Base-by-base conservation (phyloP, 2,329 filamentous ascomycete genomes). In the Dactylellina haptotyla region DNA sequence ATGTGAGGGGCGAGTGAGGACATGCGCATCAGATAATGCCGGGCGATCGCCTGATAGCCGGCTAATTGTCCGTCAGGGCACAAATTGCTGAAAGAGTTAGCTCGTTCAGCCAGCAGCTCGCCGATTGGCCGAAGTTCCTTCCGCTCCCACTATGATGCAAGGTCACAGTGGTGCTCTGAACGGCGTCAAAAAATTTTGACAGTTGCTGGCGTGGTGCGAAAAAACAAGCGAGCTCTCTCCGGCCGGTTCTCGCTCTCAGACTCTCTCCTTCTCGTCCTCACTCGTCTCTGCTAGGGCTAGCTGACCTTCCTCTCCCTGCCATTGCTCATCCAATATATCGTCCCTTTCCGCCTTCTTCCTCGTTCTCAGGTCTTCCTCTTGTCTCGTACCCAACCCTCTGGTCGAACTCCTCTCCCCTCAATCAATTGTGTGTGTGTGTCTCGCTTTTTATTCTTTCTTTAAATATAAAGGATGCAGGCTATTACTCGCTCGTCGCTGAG, bases 191-290 rank as follows among this genome's bases (percentile, higher is more conserved):
- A 59, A 59, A 59, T 45, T 59, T 59, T 25, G 26, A 26, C 56
- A 45, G 56, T 41, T 14, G 5, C 32, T 14, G 32, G 45, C 37
- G 56, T 37, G 56, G 23, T 48, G n/a, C n/a, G n/a, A 63, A 63
- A 63, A 63, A 53, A 46, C 62, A 66, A 67, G 48, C 63, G 63
- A 67, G 63, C 63, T 67, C 63, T n/a, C n/a, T n/a, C n/a, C n/a
- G n/a, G n/a, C n/a, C 63, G 63, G 54, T 67, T 37, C 63, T 67
- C 63, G 63, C 63, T 67, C 63, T 6, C 25, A 14, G 46, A 9
- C 46, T 50, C 12, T 18, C 23, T 46, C 41, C 9, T 23, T 30
- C 23, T 50, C 20, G 9, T 50, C 9, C 41, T 46, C 41, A n/a
- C 43, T n/a, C n/a, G n/a, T n/a, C n/a, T n/a, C n/a, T n/a, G n/a